phyloP scores from a whole-genome alignment of 345 rosid species.

The thale cress (Arabidopsis thaliana) region DNA sequence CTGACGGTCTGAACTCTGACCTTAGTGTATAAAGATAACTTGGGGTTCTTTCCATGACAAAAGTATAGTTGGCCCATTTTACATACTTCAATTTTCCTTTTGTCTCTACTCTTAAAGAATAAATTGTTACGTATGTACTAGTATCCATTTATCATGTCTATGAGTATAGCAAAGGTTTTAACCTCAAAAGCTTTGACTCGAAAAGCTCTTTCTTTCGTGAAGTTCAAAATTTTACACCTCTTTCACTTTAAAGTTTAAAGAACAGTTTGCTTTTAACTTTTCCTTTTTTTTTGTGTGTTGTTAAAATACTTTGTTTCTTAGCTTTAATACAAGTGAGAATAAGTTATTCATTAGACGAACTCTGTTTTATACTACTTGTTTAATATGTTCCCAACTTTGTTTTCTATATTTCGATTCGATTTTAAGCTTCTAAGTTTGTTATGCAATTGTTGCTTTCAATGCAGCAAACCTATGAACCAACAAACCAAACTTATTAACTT shows the following conservation, averaged over 20 bases:
- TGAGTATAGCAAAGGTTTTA: slow-evolving; percentile 24
- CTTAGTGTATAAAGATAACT: slow-evolving; percentile 25
- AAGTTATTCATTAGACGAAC: slow-evolving; percentile 9
- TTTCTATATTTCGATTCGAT: neutral
- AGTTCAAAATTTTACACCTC: slow-evolving; percentile 37
- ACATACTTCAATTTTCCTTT: slow-evolving; percentile 34
- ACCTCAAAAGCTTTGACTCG: slow-evolving; percentile 63
- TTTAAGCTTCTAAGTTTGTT: slow-evolving; percentile 3
- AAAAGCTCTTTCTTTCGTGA: slow-evolving; percentile 32
- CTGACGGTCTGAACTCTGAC: slow-evolving; percentile 32
- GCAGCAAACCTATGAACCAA: slow-evolving; percentile 8
- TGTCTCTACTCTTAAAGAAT: slow-evolving; percentile 41
- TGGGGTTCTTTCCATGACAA: slow-evolving; percentile 37
- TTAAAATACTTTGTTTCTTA: neutral
- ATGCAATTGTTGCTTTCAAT: slow-evolving; percentile 15
- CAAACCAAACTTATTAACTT: neutral
- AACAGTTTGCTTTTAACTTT: slow-evolving; percentile 19
- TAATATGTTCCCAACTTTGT: neutral
- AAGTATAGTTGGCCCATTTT: slow-evolving; percentile 31
- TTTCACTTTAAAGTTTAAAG: slow-evolving; percentile 44
- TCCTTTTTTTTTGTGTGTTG: neutral
- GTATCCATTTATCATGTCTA: neutral
- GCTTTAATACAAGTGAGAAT: slow-evolving; percentile 14
- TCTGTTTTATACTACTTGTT: neutral
- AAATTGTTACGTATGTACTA: neutral